Base-by-base conservation (phyloP, 2,329 filamentous ascomycete species). In the Diaporthe helianthi region DNA sequence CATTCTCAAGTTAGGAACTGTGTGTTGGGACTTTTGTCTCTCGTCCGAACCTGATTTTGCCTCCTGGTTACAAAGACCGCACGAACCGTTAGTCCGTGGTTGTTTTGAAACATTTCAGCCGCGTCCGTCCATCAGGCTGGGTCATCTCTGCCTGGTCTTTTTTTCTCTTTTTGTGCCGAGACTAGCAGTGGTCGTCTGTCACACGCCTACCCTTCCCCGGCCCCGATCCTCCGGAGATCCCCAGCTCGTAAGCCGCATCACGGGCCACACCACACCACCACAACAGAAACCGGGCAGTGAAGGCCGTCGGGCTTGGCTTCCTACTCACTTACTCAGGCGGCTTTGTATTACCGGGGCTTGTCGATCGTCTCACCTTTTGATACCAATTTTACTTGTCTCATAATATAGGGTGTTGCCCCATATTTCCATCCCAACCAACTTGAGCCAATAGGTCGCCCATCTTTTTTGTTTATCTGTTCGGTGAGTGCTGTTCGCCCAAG, bases 211-310 rank as follows among this genome's bases (percentile, higher is more conserved):
- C 8, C 44, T 53, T 53, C 38, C 29, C 41, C 65, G 41, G 33
- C 13, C 54, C 63, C 64, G 58, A 63, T 63, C 58, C 58, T 63
- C 31, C 68, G 68, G 68, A 70, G 54, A 70, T 67, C 68, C 68
- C 68, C 68, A 70, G 68, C 49, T 44, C 61, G 22, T 52, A 51
- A 66, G 67, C 67, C 52, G 67, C 41, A 58, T 2, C 36, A 36
- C 36, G 58, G 17, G 19, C 41, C 44, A 8, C n/a, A 15, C 13
- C 41, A 22, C 17, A 41, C 9, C 6, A 24, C 8, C 1, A 26
- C 15, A 36, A 55, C 24, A 17, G 24, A 2, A 31, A 17, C 36
- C 13, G 9, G 26, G 55, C 54, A 49, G 58, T 46, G 19, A 22
- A 49, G 13, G 29, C n/a, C 58, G 19, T 63, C 58, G 58, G 58